Conservation (phyloP, 2,329 filamentous ascomycete species). For the Fusarium albosuccineum region DNA sequence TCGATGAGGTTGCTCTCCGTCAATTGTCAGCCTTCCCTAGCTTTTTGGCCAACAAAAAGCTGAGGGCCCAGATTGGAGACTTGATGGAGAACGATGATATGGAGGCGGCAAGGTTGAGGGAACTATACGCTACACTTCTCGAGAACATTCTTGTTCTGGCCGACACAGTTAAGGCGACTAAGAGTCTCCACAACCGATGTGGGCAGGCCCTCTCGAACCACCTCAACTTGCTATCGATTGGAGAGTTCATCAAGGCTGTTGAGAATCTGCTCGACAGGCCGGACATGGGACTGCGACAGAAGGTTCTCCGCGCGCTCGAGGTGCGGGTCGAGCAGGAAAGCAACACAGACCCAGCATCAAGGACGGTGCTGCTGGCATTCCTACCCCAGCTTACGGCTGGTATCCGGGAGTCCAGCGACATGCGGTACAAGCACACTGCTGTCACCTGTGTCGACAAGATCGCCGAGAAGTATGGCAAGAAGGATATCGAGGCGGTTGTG, state of each 20-base stretch:
- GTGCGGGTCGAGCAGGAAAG: conserved; percentile 80
- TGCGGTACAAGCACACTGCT: conserved; percentile 84
- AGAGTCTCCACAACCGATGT: conserved; percentile 68
- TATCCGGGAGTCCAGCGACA: conserved; percentile 78
- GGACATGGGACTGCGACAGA: conserved; percentile 80
- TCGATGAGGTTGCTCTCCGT: conserved; percentile 64
- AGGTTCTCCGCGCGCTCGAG: conserved; percentile 85
- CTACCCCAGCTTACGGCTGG: conserved; percentile 82
- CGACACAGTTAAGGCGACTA: conserved; percentile 71
- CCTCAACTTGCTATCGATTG: conserved; percentile 86
- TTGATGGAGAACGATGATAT: conserved; percentile 74
- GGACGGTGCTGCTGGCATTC: conserved; percentile 81
- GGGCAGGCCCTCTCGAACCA: conserved; percentile 82
- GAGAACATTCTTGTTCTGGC: conserved; percentile 76
- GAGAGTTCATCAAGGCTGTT: conserved; percentile 90
- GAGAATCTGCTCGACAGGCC: conserved; percentile 83
- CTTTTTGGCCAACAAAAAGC: conserved; percentile 69
- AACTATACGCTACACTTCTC: conserved; percentile 76
- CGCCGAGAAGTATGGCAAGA: conserved; percentile 94
- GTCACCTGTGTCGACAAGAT: conserved; percentile 94
- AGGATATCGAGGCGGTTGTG: conserved; percentile 82
- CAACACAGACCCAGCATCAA: conserved; percentile 75
- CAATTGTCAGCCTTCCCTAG: conserved; percentile 69
- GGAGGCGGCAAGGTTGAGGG: conserved; percentile 74
- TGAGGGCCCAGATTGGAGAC: conserved; percentile 67